phyloP scores from a whole-genome alignment of 208 protist species.

The Acanthamoeba lenticulata region DNA sequence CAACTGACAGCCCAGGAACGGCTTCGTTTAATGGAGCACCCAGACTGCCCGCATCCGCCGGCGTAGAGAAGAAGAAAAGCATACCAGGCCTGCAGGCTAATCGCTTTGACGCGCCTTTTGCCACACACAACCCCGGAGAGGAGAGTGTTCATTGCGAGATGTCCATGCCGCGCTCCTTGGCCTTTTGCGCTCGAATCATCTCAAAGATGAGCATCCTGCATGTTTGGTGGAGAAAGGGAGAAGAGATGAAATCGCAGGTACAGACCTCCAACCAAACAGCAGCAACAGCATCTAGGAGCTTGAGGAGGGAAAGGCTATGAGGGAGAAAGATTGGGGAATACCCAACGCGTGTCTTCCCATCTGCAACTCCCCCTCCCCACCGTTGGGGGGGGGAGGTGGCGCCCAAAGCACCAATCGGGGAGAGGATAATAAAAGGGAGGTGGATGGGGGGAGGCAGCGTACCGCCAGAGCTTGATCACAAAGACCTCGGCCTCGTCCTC shows the following conservation, averaged over 20 bases:
- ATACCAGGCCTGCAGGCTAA: too few relatives aligned
- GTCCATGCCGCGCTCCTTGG: conserved; percentile 13
- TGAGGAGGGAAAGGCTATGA: neutral
- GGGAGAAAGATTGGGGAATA: neutral
- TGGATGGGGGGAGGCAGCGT: neutral
- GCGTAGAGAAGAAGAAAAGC: neutral
- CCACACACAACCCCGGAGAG: neutral
- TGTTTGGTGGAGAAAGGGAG: neutral
- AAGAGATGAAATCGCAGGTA: neutral
- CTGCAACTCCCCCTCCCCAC: too few relatives aligned
- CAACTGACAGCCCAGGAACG: too few relatives aligned
- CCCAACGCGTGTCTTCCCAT: too few relatives aligned
- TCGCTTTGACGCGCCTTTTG: too few relatives aligned
- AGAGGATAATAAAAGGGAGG: neutral
- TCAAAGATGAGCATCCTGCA: conserved; percentile 64
- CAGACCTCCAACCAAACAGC: too few relatives aligned
- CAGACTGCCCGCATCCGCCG: too few relatives aligned
- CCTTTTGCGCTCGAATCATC: conserved; percentile 56
- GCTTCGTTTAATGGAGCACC: too few relatives aligned
- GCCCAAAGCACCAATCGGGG: neutral
- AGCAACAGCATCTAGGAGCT: neutral
- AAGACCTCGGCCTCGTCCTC: conserved; percentile 81
- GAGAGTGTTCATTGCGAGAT: neutral
- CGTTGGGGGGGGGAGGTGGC: too few relatives aligned
- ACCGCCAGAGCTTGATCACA: conserved; percentile 79